Base-by-base conservation (phyloP, 352 stramenopile genomes). In the Stephanocyclus meneghinianus region DNA sequence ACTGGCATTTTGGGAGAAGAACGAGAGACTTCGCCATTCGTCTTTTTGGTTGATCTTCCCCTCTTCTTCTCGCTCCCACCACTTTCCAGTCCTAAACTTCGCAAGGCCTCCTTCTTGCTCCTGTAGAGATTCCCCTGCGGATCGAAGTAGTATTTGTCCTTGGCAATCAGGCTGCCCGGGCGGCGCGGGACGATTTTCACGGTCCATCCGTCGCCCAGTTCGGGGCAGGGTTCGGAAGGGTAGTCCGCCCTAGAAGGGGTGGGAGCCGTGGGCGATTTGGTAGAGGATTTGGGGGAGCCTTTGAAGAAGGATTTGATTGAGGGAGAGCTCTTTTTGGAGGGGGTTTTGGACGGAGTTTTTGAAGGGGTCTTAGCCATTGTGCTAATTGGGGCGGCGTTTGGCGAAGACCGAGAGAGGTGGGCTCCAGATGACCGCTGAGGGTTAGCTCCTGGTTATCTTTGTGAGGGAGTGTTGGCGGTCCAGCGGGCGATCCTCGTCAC, bases 71-170 rank as follows among this genome's bases (percentile, higher is more conserved):
- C 37, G 1, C 1, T 21, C 15, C 15, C 26, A 21, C 29, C 48
- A 1, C 37, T 60, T 8, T 30, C 32, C 26, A 47, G n/a, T 18
- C 32, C 26, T 13, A 63, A 72, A 40, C 50, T 35, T 15, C 57
- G 11, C 18, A 61, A 6, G 2, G 55, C 64, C 50, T 72, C 64
- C 50, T 30, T 45, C 4, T n/a, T 7, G 37, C 64, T 72, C 16
- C 50, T 11, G 15, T 40, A 72, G 48, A 50, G 47, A 26, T 72
- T 42, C 29, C 64, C 64, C 6, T 53, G 32, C 7, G 64, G 64
- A 42, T 42, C 9, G 18, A 47, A 55, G 64, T 62, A 72, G 51
- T 72, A 72, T n/a, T 40, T 30, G 21, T 72, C 64, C 3, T 55
- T n/a, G 35, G 44, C 16, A 2, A 51, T 65, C 2, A n/a, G 16